Base-by-base conservation (phyloP, 2,329 filamentous ascomycete genomes). In the Aureobasidium sp. region DNA sequence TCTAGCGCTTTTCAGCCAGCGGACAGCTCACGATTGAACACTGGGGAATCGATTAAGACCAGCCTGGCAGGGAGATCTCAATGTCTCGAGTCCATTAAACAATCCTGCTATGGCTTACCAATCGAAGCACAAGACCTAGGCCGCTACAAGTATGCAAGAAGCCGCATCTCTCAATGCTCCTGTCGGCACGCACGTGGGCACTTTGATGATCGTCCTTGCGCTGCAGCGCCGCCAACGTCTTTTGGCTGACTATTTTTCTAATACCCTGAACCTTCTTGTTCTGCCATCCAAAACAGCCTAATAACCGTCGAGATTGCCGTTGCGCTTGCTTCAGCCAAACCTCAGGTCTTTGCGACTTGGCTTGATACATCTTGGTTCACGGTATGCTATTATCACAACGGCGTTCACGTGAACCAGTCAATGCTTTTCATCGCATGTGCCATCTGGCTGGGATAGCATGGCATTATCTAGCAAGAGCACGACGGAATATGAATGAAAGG, bases 191-290 rank as follows among this genome's bases (percentile, higher is more conserved):
- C 53, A 57, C 39, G 53, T 57, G 52, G 12, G 12, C 53, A 22
- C 22, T 33, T 35, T 57, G 35, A 39, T 22, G 53, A 45, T 57
- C 53, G 40, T 45, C 53, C 39, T 45, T 22, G 39, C 29, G 29
- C 24, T 57, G 53, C 40, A 57, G 53, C 45, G 27, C 53, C 40
- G 39, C 19, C 53, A 57, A 57, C 53, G 53, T 35, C 40, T 50
- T 50, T 35, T 40, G 33, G 39, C 40, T 27, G 33, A 0, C 31
- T 14, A 6, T 27, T n/a, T 31, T 29, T 24, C 3, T 22, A n/a
- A n/a, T 31, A 9, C 24, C 8, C 22, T 6, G 15, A 52, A 27
- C 33, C 33, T 52, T 31, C 3, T 29, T 1, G 14, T 29, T 29
- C 1, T 48, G 11, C 19, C 3, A 12, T 22, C 19, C 9, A 11